These are phyloP conservation scores for Venturia effusa DNA, from an alignment of 2,329 filamentous ascomycete genomes.

Conservation along the genomic window DNA sequence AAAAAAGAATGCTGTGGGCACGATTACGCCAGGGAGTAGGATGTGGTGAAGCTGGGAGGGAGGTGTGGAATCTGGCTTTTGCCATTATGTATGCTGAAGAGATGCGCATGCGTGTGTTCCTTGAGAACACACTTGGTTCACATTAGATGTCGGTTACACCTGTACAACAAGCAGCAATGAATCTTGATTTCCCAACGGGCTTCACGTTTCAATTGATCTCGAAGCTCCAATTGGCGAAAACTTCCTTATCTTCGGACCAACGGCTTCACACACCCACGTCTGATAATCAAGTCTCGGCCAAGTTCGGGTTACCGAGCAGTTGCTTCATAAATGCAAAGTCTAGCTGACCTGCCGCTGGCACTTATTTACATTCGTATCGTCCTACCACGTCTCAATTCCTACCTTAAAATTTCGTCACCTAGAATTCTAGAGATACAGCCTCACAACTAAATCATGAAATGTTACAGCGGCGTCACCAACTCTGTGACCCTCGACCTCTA, in stretches of 20 bases:
- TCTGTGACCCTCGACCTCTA: no score
- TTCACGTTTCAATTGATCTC: not conserved
- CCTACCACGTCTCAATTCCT: no score
- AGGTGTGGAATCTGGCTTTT: not conserved
- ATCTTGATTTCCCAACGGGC: not conserved
- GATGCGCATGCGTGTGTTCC: constrained; percentile 1
- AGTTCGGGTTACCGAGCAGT: no score
- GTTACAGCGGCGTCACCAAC: no score
- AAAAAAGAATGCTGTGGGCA: not conserved
- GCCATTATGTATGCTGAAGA: constrained; percentile 5
- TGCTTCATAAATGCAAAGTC: no score
- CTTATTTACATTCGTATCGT: no score
- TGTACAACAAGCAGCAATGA: constrained; percentile 1
- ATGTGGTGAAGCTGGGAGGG: not conserved
- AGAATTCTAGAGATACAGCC: no score
- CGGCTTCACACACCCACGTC: no score
- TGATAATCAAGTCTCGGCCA: no score
- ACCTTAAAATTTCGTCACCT: no score
- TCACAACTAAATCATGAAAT: no score
- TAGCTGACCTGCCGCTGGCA: no score
- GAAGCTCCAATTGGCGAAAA: not conserved
- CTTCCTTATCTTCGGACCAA: not conserved
- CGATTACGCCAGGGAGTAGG: not conserved
- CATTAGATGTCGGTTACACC: not conserved
- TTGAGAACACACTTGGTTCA: not conserved